phyloP scores from a whole-genome alignment of 805 yeast genomes.

The Candida maris region DNA sequence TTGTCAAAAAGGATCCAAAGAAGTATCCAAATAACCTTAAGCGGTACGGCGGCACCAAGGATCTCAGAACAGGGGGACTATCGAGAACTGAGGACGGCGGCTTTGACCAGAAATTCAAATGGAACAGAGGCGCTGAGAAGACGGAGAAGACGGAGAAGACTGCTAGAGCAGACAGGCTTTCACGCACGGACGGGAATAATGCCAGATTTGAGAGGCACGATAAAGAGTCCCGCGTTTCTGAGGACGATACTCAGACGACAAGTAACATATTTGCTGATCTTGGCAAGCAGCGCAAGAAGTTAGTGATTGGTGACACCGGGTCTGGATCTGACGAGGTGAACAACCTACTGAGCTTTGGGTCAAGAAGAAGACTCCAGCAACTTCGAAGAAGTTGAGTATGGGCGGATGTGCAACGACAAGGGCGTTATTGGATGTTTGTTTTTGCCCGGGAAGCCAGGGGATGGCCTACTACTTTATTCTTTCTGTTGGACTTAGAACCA shows the following conservation, averaged over 20 bases:
- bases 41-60: conserved; percentile 1
- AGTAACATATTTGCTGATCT: conserved; percentile 22
- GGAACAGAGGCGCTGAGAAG: not conserved
- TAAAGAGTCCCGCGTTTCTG: not conserved
- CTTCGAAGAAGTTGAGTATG: conserved; percentile 9
- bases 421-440: too few species aligned
- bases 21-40: conserved; percentile 7
- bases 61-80: not conserved
- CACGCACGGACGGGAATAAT: conserved; percentile 3
- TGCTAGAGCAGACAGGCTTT: conserved; percentile 3
- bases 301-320: conserved; percentile 22
- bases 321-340: conserved; percentile 26
- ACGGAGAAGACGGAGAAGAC: not conserved
- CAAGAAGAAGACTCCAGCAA: conserved; percentile 22
- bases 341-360: conserved; percentile 25
- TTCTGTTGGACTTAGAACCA: too few species aligned
- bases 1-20: conserved; percentile 7
- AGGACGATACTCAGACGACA: not conserved
- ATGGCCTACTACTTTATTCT: too few species aligned
- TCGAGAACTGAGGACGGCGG: conserved; percentile 1
- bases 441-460: too few species aligned
- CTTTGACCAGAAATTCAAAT: not conserved
- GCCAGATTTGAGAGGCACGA: not conserved
- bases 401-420: too few species aligned
- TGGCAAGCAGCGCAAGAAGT: conserved; percentile 29